Conservation (phyloP, 2,329 filamentous ascomycete species). For the Beauveria medogensis region DNA sequence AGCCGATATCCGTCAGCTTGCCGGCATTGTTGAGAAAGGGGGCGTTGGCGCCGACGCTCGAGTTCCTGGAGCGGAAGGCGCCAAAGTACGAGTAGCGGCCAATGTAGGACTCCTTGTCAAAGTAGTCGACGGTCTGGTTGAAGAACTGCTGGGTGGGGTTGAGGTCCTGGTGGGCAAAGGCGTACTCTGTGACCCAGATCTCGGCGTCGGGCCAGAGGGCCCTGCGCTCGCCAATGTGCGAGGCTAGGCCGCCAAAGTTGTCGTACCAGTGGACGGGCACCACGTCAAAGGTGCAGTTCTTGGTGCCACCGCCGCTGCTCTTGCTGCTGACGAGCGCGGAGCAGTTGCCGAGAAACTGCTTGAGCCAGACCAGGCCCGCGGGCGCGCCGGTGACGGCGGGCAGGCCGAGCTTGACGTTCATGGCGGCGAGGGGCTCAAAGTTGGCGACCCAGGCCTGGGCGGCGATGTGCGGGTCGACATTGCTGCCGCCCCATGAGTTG, state of each 20-base stretch:
- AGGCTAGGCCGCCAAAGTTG: constrained; percentile 59
- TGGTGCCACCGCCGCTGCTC: constrained; percentile 17
- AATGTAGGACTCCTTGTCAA: constrained; percentile 51
- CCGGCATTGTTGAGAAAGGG: constrained; percentile 63
- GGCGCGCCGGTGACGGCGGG: constrained; percentile 60
- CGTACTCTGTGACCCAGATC: constrained; percentile 77
- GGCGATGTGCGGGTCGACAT: constrained; percentile 50
- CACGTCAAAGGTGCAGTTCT: constrained; percentile 55
- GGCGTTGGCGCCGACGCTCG: constrained; percentile 67
- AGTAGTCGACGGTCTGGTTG: constrained; percentile 56
- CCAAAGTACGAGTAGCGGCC: constrained; percentile 70
- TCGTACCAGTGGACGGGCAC: constrained; percentile 62
- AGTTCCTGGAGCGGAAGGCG: constrained; percentile 59
- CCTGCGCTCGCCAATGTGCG: constrained; percentile 49
- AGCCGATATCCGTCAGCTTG: constrained; percentile 64
- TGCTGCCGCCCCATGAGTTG: constrained; percentile 49
- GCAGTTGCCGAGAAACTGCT: constrained; percentile 56
- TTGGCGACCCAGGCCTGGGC: constrained; percentile 63
- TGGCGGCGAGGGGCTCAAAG: constrained; percentile 57
- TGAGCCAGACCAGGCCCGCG: constrained; percentile 57
- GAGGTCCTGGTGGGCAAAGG: constrained; percentile 49
- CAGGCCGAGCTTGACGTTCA: constrained; percentile 60
- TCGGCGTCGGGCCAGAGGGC: constrained; percentile 46
- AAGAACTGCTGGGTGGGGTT: constrained; percentile 55
- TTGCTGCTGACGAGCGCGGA: constrained; percentile 45